Evolutionary conservation across 768 basidiomycete species (phyloP).

Genomic region (Tylopilus rubrobrunneus): DNA sequence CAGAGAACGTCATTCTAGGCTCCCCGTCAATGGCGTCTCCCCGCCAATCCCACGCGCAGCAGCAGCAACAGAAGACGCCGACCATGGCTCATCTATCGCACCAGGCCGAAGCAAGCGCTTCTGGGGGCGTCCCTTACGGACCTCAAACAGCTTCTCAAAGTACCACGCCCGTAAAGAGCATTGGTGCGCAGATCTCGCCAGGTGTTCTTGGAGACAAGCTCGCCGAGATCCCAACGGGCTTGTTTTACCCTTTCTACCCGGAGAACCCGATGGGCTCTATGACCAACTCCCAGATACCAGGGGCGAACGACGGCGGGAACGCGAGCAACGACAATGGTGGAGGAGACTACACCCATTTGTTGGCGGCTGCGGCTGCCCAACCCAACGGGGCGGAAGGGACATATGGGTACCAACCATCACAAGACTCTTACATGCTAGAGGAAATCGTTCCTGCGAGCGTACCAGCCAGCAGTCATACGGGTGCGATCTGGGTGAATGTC

Average conservation of each 20-base stretch:
- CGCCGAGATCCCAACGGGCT: slow-evolving; percentile 60
- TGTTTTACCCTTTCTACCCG: slow-evolving; percentile 80
- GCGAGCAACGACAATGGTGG: slow-evolving; percentile 17
- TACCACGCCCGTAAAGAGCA: slow-evolving; percentile 27
- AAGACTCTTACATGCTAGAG: slow-evolving; percentile 67
- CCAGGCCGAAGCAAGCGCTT: slow-evolving; percentile 27
- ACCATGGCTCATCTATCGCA: slow-evolving; percentile 33
- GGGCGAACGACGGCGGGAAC: slow-evolving; percentile 18
- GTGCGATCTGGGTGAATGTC: slow-evolving; percentile 41
- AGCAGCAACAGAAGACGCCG: slow-evolving; percentile 35
- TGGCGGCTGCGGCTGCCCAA: slow-evolving; percentile 57
- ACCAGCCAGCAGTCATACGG: slow-evolving; percentile 29
- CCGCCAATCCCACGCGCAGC: slow-evolving; percentile 25
- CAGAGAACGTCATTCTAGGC: slow-evolving; percentile 30
- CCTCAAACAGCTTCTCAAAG: slow-evolving; percentile 25
- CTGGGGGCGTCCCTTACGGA: slow-evolving; percentile 26
- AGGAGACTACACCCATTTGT: slow-evolving; percentile 48
- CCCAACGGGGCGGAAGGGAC: slow-evolving; percentile 49
- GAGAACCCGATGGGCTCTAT: slow-evolving; percentile 40
- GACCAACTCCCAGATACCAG: slow-evolving; percentile 13
- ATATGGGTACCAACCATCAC: slow-evolving; percentile 51
- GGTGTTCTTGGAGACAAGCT: slow-evolving; percentile 36
- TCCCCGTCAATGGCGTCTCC: slow-evolving; percentile 26
- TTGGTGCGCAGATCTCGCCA: slow-evolving; percentile 17
- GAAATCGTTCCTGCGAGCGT: slow-evolving; percentile 47